These are phyloP conservation scores for Populus hybrid DNA, from an alignment of 441 rosid genomes.

Conservation along the genomic window DNA sequence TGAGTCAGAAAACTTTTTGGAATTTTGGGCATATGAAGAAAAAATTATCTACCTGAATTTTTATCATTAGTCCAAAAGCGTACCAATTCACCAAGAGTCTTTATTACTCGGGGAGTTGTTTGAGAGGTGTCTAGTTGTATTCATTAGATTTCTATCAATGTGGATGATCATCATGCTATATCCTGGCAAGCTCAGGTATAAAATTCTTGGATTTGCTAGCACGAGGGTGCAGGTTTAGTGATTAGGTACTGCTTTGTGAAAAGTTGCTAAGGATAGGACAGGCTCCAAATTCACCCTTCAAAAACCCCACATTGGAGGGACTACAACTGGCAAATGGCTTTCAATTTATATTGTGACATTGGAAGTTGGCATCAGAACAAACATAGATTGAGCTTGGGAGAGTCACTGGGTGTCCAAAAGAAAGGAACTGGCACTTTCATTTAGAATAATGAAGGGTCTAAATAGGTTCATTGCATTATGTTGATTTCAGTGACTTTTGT, in stretches of 20 bases:
- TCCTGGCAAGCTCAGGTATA: not conserved
- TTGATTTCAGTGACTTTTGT: not conserved
- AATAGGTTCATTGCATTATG: not conserved
- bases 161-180: not conserved
- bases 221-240: not conserved
- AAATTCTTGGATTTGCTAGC: not conserved
- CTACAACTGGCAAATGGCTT: not conserved
- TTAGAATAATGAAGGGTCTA: not conserved
- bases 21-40: not conserved
- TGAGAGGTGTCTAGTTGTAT: not conserved
- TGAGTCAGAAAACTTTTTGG: not conserved
- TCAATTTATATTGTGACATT: not conserved
- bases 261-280: not conserved
- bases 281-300: not conserved
- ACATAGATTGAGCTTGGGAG: not conserved
- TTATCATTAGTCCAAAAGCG: not conserved
- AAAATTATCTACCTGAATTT: not conserved
- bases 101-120: not conserved
- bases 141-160: not conserved
- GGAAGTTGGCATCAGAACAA: too few relatives aligned
- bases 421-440: not conserved
- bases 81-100: not conserved
- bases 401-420: not conserved
- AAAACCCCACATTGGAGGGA: not conserved
- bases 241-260: not conserved